Evolutionary conservation across 768 basidiomycete genomes (phyloP).

Genomic region (Podaxis pistillaris): DNA sequence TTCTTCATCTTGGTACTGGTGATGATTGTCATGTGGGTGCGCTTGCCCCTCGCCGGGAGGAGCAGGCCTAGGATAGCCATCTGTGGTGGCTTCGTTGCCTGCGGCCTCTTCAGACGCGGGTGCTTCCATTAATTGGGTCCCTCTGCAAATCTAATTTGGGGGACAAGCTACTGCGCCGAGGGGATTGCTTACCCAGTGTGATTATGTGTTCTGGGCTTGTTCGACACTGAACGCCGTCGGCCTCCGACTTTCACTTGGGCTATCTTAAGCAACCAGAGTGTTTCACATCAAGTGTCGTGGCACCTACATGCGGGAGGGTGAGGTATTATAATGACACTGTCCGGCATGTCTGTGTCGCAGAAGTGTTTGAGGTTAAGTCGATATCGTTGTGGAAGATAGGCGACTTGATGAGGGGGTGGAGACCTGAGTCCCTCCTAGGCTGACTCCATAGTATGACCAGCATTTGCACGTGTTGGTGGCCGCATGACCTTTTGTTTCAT

Average conservation of each 20-base stretch:
- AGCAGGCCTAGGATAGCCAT: conserved; percentile 54
- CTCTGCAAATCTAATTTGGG: background rate
- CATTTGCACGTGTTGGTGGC: background rate
- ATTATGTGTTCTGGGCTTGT: conserved; percentile 10
- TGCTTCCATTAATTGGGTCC: background rate
- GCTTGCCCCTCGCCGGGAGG: conserved; percentile 29
- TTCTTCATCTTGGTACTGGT: conserved; percentile 45
- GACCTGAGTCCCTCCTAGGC: background rate
- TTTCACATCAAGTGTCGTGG: background rate
- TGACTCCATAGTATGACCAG: background rate
- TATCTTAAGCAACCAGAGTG: background rate
- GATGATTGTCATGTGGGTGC: conserved; percentile 22
- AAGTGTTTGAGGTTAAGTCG: background rate
- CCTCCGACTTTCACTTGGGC: conserved; percentile 29
- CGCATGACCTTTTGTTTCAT: background rate
- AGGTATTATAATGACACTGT: conserved; percentile 20
- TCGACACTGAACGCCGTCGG: conserved; percentile 18
- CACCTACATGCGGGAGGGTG: conserved; percentile 51
- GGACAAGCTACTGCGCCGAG: background rate
- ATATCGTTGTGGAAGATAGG: background rate
- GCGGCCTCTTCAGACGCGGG: conserved; percentile 22
- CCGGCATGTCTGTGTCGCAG: conserved; percentile 3
- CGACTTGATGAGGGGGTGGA: background rate
- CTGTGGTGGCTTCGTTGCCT: conserved; percentile 24
- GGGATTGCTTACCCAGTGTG: conserved; percentile 12